Evolutionary conservation across 1,284 basidiomycete species (phyloP).

Genomic region (Chondrostereum purpureum): DNA sequence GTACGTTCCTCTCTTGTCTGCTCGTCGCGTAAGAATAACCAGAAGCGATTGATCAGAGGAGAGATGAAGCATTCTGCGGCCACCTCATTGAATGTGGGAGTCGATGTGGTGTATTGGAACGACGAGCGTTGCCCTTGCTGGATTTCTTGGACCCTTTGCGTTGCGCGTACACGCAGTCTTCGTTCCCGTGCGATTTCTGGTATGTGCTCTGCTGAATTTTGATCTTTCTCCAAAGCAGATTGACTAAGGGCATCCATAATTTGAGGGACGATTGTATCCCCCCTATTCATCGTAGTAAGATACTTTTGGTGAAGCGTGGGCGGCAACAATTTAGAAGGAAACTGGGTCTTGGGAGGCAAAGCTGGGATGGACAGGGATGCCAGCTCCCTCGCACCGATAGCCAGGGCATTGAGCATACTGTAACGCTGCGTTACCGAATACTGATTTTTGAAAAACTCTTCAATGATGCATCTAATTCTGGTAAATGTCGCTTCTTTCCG

Average conservation of each 20-base stretch:
- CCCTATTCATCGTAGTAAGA: slow-evolving; percentile 32
- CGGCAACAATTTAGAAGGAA: slow-evolving; percentile 80
- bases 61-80: slow-evolving; percentile 83
- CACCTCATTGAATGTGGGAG: slow-evolving; percentile 60
- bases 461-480: slow-evolving; percentile 79
- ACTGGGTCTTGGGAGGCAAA: slow-evolving; percentile 27
- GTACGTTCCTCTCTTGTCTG: slow-evolving; percentile 68
- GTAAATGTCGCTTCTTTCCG: too few species aligned
- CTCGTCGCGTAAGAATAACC: slow-evolving; percentile 82
- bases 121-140: slow-evolving; percentile 5
- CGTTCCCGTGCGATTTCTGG: slow-evolving; percentile 67
- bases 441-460: slow-evolving; percentile 90
- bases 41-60: slow-evolving; percentile 87
- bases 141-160: slow-evolving; percentile 41
- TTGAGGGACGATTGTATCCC: slow-evolving; percentile 32
- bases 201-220: slow-evolving; percentile 40
- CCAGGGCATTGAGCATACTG: slow-evolving; percentile 80
- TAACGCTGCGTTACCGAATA: slow-evolving; percentile 84
- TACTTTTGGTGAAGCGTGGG: slow-evolving; percentile 64
- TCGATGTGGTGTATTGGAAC: slow-evolving; percentile 15
- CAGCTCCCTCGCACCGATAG: slow-evolving; percentile 80
- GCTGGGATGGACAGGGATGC: slow-evolving; percentile 59
- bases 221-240: slow-evolving; percentile 50
- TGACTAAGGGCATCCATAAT: slow-evolving; percentile 56
- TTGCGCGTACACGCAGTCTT: slow-evolving; percentile 59